Conservation (phyloP, 176 grass and related monocot genomes). For the Hordeum vulgare region DNA sequence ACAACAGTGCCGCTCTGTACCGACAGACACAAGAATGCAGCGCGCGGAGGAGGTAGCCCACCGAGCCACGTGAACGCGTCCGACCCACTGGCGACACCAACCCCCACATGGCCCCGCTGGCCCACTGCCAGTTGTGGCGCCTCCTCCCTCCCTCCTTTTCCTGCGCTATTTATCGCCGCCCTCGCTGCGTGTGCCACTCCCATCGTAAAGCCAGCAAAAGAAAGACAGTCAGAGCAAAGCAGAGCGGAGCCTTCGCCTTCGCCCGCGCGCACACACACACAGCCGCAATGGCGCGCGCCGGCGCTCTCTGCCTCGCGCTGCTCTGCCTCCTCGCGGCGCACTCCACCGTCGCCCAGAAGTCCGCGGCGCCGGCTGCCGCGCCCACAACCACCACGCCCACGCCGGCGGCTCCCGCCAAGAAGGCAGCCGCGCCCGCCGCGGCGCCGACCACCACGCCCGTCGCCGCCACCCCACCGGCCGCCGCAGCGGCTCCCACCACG, state of each 20-base stretch:
- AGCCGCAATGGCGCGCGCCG: conserved; percentile 37
- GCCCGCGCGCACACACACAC: not conserved
- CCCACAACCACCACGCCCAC: conserved; percentile 18
- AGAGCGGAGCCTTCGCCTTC: not conserved
- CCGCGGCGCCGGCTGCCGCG: not conserved
- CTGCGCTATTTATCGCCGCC: conserved; percentile 36
- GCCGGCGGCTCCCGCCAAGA: conserved; percentile 26
- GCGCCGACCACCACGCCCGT: not conserved
- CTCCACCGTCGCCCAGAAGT: conserved; percentile 33
- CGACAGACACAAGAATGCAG: not conserved
- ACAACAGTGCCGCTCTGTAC: not conserved
- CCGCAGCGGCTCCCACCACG: conserved; percentile 25
- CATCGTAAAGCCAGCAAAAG: not conserved
- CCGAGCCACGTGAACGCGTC: conserved; percentile 15
- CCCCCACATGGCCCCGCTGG: conserved; percentile 20
- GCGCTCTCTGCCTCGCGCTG: conserved; percentile 39
- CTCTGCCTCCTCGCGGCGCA: conserved; percentile 41
- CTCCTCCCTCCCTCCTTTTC: not conserved
- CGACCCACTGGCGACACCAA: conserved; percentile 10
- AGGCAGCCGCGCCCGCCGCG: conserved; percentile 15
- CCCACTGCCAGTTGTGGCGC: conserved; percentile 46
- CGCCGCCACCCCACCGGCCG: not conserved
- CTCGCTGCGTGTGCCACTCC: not conserved
- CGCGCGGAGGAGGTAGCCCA: not conserved
- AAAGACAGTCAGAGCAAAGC: not conserved